Evolutionary conservation across 2,329 filamentous ascomycete genomes (phyloP).

Genomic region (Claviceps fusiformis): DNA sequence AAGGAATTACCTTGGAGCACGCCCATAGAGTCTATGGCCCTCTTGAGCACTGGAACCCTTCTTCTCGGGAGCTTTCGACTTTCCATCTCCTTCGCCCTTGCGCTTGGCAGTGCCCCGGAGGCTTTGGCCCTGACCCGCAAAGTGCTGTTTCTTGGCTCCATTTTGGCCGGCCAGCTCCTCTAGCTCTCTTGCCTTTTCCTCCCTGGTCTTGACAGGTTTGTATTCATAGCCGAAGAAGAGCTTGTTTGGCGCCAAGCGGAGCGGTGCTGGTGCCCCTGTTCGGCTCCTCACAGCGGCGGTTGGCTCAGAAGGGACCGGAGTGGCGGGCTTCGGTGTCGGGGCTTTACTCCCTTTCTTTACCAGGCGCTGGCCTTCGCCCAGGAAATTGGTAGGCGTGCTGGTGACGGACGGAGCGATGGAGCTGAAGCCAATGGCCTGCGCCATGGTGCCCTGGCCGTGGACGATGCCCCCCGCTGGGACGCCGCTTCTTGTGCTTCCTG

Average conservation of each 20-base stretch:
- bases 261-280: conserved; percentile 70
- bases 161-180: conserved; percentile 47
- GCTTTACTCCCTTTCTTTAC: conserved; percentile 69
- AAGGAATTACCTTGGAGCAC: conserved; percentile 14
- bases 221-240: conserved; percentile 95
- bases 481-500: conserved; percentile 51
- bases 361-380: conserved; percentile 69
- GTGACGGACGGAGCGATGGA: conserved; percentile 71
- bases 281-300: conserved; percentile 25
- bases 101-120: conserved; percentile 58
- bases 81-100: conserved; percentile 42
- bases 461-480: conserved; percentile 60
- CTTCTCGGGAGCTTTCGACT: conserved; percentile 33
- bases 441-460: conserved; percentile 85
- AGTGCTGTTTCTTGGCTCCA: conserved; percentile 54
- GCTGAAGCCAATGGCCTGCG: conserved; percentile 92
- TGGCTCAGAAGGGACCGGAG: conserved; percentile 41
- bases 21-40: conserved; percentile 31
- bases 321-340: conserved; percentile 49
- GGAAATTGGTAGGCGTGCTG: conserved; percentile 63
- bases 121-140: conserved; percentile 75
- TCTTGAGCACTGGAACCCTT: conserved; percentile 24
- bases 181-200: conserved; percentile 51
- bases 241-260: conserved; percentile 75
- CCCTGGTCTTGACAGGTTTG: conserved; percentile 71